These are phyloP conservation scores for Neonectria sp. DNA, from an alignment of 2,329 filamentous ascomycete genomes.

Conservation along the genomic window DNA sequence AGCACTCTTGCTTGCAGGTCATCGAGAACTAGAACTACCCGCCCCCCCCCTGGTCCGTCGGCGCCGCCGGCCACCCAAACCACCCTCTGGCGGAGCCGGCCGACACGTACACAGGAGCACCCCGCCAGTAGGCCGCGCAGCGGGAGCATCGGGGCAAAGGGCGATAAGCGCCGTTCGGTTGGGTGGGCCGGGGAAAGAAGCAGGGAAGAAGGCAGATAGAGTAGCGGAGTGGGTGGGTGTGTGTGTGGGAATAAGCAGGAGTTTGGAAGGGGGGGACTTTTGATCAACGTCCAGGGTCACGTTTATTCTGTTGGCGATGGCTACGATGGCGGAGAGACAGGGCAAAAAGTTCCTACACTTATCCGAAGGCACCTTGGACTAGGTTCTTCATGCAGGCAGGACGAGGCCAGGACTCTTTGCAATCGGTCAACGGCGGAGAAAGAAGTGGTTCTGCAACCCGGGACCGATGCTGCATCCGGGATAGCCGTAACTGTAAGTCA, in stretches of 20 bases:
- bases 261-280: slow-evolving; percentile 17
- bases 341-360: neutral
- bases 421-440: slow-evolving; percentile 1
- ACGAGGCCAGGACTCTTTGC: neutral
- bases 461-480: neutral
- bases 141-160: slow-evolving; percentile 16
- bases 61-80: slow-evolving; percentile 28
- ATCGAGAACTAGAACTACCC: too few relatives aligned
- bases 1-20: neutral
- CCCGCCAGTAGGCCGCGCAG: neutral
- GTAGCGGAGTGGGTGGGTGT: neutral
- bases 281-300: slow-evolving; percentile 2
- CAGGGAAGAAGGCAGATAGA: neutral
- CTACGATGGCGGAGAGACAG: neutral
- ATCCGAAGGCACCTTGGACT: neutral
- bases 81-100: slow-evolving; percentile 43
- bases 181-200: slow-evolving; percentile 1
- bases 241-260: slow-evolving; percentile 28
- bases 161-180: slow-evolving; percentile 24
- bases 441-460: neutral
- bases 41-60: slow-evolving; percentile 9
- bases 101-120: slow-evolving; percentile 22
- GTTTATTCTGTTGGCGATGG: neutral
- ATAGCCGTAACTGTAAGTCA: slow-evolving; percentile 3
- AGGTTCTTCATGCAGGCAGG: neutral